Evolutionary conservation across 2,329 filamentous ascomycete species (phyloP).

Genomic region (Aspergillus jensenii): DNA sequence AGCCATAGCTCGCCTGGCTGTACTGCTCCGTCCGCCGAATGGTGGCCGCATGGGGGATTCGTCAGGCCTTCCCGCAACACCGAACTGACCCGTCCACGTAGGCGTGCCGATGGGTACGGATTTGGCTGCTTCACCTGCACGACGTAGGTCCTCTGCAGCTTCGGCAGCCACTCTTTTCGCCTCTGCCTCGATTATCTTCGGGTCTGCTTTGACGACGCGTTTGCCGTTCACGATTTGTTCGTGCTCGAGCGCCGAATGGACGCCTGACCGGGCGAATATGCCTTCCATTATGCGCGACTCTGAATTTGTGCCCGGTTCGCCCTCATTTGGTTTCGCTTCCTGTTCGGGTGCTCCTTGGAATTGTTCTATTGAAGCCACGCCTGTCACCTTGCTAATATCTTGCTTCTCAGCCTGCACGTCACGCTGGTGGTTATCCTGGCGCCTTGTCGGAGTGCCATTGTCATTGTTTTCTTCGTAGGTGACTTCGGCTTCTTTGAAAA

Average conservation of each 20-base stretch:
- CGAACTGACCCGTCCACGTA: slow-evolving; percentile 89
- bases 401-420: slow-evolving; percentile 33
- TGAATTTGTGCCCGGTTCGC: slow-evolving; percentile 33
- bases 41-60: slow-evolving; percentile 48
- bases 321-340: neutral
- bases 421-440: neutral
- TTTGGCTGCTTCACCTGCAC: slow-evolving; percentile 70
- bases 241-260: slow-evolving; percentile 91
- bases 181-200: slow-evolving; percentile 75
- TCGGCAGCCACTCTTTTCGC: slow-evolving; percentile 75
- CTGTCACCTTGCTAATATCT: slow-evolving; percentile 55
- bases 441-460: neutral
- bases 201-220: slow-evolving; percentile 70
- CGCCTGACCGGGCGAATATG: slow-evolving; percentile 80
- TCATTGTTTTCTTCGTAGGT: slow-evolving; percentile 51
- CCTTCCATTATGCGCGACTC: slow-evolving; percentile 82
- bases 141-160: slow-evolving; percentile 73
- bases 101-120: slow-evolving; percentile 77
- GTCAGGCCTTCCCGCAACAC: slow-evolving; percentile 71
- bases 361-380: slow-evolving; percentile 65
- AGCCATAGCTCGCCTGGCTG: slow-evolving; percentile 32
- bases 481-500: slow-evolving; percentile 87
- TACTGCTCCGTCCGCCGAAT: slow-evolving; percentile 38
- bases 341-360: slow-evolving; percentile 50
- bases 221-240: slow-evolving; percentile 84